These are phyloP conservation scores for Hirsutella rhossiliensis DNA, from an alignment of 2,329 filamentous ascomycete species.

Conservation along the genomic window DNA sequence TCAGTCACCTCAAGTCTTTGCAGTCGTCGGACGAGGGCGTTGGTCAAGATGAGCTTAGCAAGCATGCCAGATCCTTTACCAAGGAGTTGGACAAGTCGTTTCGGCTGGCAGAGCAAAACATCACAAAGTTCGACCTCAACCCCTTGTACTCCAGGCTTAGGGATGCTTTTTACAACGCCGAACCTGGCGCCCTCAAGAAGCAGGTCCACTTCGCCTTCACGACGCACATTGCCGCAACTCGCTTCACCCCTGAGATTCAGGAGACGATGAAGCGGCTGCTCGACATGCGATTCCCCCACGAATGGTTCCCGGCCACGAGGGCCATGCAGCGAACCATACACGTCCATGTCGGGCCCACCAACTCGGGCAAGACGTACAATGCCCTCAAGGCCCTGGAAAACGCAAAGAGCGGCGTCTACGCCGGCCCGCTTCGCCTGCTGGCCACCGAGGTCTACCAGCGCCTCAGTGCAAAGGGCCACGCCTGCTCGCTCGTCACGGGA, in stretches of 20 bases:
- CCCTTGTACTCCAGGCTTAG: conserved; percentile 46
- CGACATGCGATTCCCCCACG: conserved; percentile 78
- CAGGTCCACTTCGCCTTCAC: conserved; percentile 60
- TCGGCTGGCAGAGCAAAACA: conserved; percentile 25
- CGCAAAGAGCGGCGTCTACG: conserved; percentile 70
- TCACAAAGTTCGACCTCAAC: conserved; percentile 29
- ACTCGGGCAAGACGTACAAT: conserved; percentile 96
- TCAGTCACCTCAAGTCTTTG: too few relatives aligned
- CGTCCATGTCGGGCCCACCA: conserved; percentile 91
- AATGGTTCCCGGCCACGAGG: conserved; percentile 85
- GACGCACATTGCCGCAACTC: conserved; percentile 45
- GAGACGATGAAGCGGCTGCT: conserved; percentile 53
- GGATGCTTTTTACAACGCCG: conserved; percentile 43
- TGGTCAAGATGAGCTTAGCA: conserved; percentile 27
- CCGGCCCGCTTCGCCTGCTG: conserved; percentile 75
- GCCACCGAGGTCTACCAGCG: conserved; percentile 94
- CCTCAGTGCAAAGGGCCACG: conserved; percentile 63
- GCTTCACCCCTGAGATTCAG: conserved; percentile 43
- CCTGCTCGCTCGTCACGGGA: conserved; percentile 76
- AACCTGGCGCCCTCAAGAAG: conserved; percentile 35
- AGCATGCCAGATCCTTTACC: conserved; percentile 33
- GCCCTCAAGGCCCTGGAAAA: conserved; percentile 76
- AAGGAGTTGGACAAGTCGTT: conserved; percentile 32
- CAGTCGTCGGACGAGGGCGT: conserved; percentile 6
- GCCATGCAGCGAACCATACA: conserved; percentile 72